phyloP scores from a whole-genome alignment of 208 protist genomes.

The Plasmodiophora brassicae region DNA sequence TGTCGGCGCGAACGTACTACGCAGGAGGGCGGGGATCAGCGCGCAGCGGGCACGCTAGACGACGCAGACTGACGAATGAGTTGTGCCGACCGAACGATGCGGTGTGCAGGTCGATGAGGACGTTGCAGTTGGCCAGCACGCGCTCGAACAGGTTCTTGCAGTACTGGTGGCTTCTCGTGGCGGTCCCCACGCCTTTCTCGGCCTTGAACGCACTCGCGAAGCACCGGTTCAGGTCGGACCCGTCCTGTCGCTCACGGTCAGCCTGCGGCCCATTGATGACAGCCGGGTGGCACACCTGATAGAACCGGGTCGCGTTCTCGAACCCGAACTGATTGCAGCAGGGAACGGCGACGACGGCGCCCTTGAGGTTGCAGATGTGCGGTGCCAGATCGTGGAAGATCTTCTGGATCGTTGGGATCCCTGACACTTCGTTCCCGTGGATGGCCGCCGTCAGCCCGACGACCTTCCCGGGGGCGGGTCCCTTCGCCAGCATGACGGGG shows the following conservation, averaged over 20 bases:
- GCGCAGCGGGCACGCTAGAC: neutral
- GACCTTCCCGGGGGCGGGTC: neutral
- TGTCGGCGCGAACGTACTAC: conserved; percentile 16
- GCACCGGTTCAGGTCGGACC: conserved; percentile 10
- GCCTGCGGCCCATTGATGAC: neutral
- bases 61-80: conserved; percentile 16
- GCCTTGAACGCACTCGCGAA: conserved; percentile 6
- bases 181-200: neutral
- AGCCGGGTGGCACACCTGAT: neutral
- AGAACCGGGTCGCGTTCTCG: conserved; percentile 25
- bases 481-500: conserved; percentile 18
- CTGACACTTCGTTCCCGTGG: conserved; percentile 19
- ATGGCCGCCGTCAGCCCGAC: conserved; percentile 14
- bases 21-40: neutral
- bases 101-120: conserved; percentile 12
- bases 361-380: conserved; percentile 5
- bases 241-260: neutral
- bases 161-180: neutral
- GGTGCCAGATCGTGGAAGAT: conserved; percentile 26
- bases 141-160: conserved; percentile 31
- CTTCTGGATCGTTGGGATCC: conserved; percentile 22
- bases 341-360: neutral
- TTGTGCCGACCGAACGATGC: conserved; percentile 8
- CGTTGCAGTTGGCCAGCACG: neutral
- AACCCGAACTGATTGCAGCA: conserved; percentile 34